Evolutionary conservation across 257 asterid species (phyloP), one percentile per base, ranked within the genome.

Genomic region (Mentha longifolia): DNA sequence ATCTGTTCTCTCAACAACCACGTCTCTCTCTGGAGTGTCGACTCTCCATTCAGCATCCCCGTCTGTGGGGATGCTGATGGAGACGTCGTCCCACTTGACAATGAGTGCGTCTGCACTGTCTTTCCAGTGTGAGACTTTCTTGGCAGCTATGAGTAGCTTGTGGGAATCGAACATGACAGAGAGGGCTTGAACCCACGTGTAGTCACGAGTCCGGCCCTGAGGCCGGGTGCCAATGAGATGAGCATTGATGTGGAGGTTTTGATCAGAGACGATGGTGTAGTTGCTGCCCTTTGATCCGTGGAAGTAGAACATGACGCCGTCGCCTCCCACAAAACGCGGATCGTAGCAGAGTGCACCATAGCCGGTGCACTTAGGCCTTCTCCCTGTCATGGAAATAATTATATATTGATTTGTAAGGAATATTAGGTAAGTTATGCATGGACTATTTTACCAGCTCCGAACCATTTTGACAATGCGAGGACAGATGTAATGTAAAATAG

Each of bases 271-370:
- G 13, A 88, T 84, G 58, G 96, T 88, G 20, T 84, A 90, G 41
- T 82, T 74, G 2, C 80, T 57, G 1, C 87, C 92, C 72, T 83
- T 86, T 3, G 80, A 73, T 68, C 96, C 95, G 6, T 90, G 96
- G 91, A 90, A 90, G 87, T 86, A 90, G 87, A 90, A 90, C 88
- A 90, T 85, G 28, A 84, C 85, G 1, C 96, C 96, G 9, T 90
- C 92, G 5, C 92, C 96, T 1, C 96, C 96, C 12, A 90, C 82
- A 39, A 90, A 87, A 11, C 96, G 89, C 0, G 96, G 96, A 66
- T 90, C 92, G 7, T 86, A 88, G 74, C 96, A 90, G 9, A 86
- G 61, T 12, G 91, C 69, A 33, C 96, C 96, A 25, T 41, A 79
- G 64, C 92, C 94, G 16, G 78, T 82, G 73, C 96, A 87, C 45